Evolutionary conservation across 1,284 basidiomycete genomes (phyloP), one percentile per base, ranked within the genome.

Genomic region (Boletus calvinii): DNA sequence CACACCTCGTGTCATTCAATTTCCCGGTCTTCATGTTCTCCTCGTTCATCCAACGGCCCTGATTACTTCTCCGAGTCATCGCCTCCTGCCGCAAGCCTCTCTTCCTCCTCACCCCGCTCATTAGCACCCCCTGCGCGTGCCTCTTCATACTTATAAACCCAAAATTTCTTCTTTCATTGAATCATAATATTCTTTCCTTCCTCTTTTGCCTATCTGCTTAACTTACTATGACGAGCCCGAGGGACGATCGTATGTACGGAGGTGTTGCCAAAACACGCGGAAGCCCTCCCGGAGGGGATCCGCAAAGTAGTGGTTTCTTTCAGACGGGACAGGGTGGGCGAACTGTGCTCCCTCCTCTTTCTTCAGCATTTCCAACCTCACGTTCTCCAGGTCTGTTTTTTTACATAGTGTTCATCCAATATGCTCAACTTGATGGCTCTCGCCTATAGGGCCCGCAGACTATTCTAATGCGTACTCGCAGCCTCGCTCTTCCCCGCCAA

Each of bases 331-430:
- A 87, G 83, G 87, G 87, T 89, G 86, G 85, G 86, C 84, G 85
- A 81, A 83, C 84, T 77, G 80, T 85, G 76, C 83, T 90, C 71
- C 87, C 87, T 83, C 84, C 87, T 81, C 77, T 90, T 80, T 80
- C 83, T 79, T 78, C 84, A 74, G 81, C 81, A 63, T 86, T 88
- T 83, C 86, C 86, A 84, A 83, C 81, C 65, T 87, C 83, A 86
- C 82, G 78, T 81, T 85, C 84, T 84, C 80, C 87, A 89, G 87
- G 87, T 89, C 81, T 79, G 87, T 87, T 76, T 73, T 73, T 73
- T 72, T 78, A 70, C 70, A 62, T 76, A 71, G 72, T 76, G 70
- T 77, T 71, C 70, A 69, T 69, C 64, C 76, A 74, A 74, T 70
- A 62, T 72, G 73, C 79, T 81, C 79, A 82, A 79, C 73, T 70